Evolutionary conservation across 2,329 filamentous ascomycete genomes (phyloP).

Genomic region (Capronia americana): DNA sequence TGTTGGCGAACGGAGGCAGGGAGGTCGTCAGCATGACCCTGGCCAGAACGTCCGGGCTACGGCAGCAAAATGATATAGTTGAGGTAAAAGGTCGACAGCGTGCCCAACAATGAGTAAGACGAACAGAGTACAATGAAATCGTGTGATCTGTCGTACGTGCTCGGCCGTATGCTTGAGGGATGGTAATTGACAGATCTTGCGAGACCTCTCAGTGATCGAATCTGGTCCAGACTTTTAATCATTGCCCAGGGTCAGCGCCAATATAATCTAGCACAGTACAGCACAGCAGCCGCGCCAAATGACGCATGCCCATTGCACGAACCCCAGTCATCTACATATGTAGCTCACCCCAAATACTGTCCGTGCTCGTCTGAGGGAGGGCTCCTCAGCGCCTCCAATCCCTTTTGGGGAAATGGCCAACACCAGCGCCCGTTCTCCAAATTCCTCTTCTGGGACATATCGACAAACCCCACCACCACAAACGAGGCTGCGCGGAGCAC

Average conservation of each 20-base stretch:
- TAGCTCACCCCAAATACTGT: background rate
- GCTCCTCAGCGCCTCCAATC: background rate
- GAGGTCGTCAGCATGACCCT: background rate
- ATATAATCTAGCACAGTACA: background rate
- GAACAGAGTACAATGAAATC: background rate
- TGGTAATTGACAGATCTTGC: background rate
- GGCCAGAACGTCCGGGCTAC: background rate
- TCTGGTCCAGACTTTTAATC: background rate
- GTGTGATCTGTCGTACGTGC: background rate
- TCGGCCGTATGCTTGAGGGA: background rate
- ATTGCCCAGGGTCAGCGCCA: background rate
- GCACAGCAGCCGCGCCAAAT: background rate
- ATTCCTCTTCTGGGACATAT: background rate
- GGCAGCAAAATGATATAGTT: background rate
- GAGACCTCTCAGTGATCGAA: background rate
- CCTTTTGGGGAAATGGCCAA: slow-evolving; percentile 6
- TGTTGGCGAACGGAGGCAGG: background rate
- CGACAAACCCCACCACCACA: slow-evolving; percentile 9
- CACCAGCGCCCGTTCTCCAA: background rate
- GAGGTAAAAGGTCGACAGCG: background rate
- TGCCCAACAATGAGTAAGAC: background rate
- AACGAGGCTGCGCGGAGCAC: slow-evolving; percentile 9
- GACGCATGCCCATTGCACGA: too few species aligned
- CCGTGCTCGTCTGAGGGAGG: background rate
- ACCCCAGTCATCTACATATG: too few species aligned